Base-by-base conservation (phyloP, 1,139 yeast genomes). In the Torulaspora globosa region DNA sequence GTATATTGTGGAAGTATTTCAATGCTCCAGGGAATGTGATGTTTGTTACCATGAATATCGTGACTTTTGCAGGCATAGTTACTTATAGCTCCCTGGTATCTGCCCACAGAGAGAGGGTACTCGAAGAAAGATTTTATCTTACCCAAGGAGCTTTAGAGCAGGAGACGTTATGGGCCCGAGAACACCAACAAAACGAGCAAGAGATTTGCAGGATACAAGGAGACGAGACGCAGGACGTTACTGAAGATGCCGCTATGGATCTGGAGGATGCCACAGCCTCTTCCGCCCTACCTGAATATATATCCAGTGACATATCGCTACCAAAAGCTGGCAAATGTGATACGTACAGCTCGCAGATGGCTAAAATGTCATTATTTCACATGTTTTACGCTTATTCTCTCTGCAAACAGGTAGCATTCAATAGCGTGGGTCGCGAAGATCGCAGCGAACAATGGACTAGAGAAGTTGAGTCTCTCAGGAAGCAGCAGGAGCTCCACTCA, bases 41-140 rank as follows among this genome's bases (percentile, higher is more conserved):
- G 54, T 63, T 63, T 47, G 64, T 63, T n/a, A 60, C 67, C 4
- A 59, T 65, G 6, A 63, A 63, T 47, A 45, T 63, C 2, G 54
- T 60, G 5, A 54, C 65, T 3, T 56, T 63, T 44, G 55, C 57
- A 7, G 65, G 65, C 6, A 48, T 63, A 16, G 61, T 62, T 21
- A 53, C 64, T 9, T 60, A 57, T 44, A 55, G 59, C 34, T 56
- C 65, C 6, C 27, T 60, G 35, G 52, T 51, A 10, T 46, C 50
- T 32, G 39, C 54, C 11, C 51, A 48, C 12, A 48, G 49, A 36
- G 60, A 52, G 29, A 45, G 34, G 14, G n/a, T 44, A 10, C 41
- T 46, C n/a, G 48, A 48, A 32, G 37, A 31, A 24, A 39, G 38
- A 37, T 16, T 48, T 14, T 18, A 42, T 24, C 30, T 35, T 18